Base-by-base conservation (phyloP, 2,329 filamentous ascomycete species). In the Pestalotiopsis sp. region DNA sequence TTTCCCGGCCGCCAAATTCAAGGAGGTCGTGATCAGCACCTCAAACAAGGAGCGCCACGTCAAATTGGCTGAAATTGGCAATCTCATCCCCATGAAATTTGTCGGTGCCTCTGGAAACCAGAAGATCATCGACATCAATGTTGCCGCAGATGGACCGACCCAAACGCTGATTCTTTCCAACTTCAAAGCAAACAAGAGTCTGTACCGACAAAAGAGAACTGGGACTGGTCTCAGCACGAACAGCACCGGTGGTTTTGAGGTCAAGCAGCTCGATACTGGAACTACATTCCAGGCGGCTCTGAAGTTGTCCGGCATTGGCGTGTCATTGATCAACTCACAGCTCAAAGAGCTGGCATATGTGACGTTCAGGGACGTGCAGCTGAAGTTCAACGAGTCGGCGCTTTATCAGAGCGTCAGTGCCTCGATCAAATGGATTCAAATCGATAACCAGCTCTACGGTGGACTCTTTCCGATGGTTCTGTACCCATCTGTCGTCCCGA, bases 401-500 rank as follows among this genome's bases (percentile, higher is more conserved):
- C 84, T 98, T 17, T 97, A 97, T 77, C 96, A 99, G 81, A 98
- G 94, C 0, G 82, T 98, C 71, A 95, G 94, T 62, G 85, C 96
- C 65, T 93, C 94, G 0, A 92, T 98, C 78, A 98, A 99, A 80
- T 99, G 97, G 97, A 96, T 99, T 36, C 96, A 99, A 81, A 93
- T 99, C 74, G 96, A 99, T 81, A 99, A 99, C 75, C 96, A 99
- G 80, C 89, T 99, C 14, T 99, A 99, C 76, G 97, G 97, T 36
- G 96, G 97, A 31, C 95, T 99, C 74, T 99, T 99, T 86, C 96
- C 96, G 0, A 97, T 99, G 82, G 90, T 99, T 38, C 86, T 99
- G 68, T 99, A 99, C 78, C 96, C 96, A 5, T 98, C 95, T 81
- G 96, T 99, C 11, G 96, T 99, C 17, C 95, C 96, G 0, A 98